These are phyloP conservation scores for Fusarium abutilonis DNA, from an alignment of 2,329 filamentous ascomycete species.

Conservation along the genomic window DNA sequence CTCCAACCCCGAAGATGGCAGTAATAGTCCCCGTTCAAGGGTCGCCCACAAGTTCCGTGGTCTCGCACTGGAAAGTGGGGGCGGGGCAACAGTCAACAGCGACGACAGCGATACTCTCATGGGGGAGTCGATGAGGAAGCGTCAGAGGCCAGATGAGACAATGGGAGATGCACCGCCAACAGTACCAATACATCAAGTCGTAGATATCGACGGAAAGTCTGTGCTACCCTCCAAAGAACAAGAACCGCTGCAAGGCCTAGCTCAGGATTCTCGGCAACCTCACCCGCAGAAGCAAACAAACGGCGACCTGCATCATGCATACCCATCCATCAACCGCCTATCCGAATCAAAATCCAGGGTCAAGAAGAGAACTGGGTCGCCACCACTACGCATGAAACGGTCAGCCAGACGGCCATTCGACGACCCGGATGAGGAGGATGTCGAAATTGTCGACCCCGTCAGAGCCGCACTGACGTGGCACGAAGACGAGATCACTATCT, in stretches of 20 bases:
- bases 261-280: conserved; percentile 14
- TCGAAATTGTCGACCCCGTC: conserved; percentile 60
- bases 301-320: conserved; percentile 47
- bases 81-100: conserved; percentile 52
- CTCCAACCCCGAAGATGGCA: conserved; percentile 56
- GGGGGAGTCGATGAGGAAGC: conserved; percentile 50
- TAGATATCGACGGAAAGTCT: conserved; percentile 20
- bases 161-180: conserved; percentile 44
- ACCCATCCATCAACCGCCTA: conserved; percentile 53
- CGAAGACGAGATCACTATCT: conserved; percentile 73
- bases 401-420: conserved; percentile 33
- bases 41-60: conserved; percentile 64
- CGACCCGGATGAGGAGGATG: conserved; percentile 48
- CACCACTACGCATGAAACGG: conserved; percentile 50
- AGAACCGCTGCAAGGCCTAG: conserved; percentile 5
- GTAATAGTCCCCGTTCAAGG: conserved; percentile 62
- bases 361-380: conserved; percentile 52
- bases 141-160: conserved; percentile 48
- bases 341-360: conserved; percentile 53
- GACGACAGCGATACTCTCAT: conserved; percentile 45
- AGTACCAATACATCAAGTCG: conserved; percentile 13
- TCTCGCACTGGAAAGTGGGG: conserved; percentile 59
- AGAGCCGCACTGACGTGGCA: conserved; percentile 72
- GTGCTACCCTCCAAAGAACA: conserved; percentile 9
- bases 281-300: conserved; percentile 24